Evolutionary conservation across 2,329 filamentous ascomycete species (phyloP).

Genomic region (Rhinocladiella similis): DNA sequence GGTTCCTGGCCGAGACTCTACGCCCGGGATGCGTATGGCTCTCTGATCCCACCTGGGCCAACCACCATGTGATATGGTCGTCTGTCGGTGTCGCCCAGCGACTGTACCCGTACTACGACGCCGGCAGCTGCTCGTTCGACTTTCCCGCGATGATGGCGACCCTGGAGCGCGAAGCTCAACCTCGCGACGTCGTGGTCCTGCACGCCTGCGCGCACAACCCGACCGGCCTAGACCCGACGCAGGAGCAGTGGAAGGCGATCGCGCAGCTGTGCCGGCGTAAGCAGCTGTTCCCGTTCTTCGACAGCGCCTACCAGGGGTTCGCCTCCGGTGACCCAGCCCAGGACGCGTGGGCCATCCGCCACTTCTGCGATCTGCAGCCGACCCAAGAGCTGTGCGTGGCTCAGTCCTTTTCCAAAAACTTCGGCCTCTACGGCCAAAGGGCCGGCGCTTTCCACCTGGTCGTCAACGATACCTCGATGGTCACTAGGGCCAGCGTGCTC

Average conservation of each 20-base stretch:
- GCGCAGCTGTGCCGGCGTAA: slow-evolving; percentile 74
- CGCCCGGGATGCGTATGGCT: slow-evolving; percentile 73
- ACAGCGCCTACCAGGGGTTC: slow-evolving; percentile 69
- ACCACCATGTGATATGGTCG: slow-evolving; percentile 94
- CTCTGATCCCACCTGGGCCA: slow-evolving; percentile 94
- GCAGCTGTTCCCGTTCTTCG: slow-evolving; percentile 95
- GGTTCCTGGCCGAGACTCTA: slow-evolving; percentile 90
- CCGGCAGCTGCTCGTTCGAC: no score
- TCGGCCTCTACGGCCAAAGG: slow-evolving; percentile 82
- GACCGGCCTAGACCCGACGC: slow-evolving; percentile 88
- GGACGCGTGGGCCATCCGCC: no score
- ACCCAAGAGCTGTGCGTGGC: slow-evolving; percentile 58
- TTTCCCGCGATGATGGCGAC: slow-evolving; percentile 76
- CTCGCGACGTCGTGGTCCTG: slow-evolving; percentile 79
- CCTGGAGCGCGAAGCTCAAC: slow-evolving; percentile 75
- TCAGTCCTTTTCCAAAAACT: slow-evolving; percentile 63
- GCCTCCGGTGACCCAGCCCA: no score
- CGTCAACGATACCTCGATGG: no score
- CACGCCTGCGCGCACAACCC: slow-evolving; percentile 98
- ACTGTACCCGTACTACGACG: slow-evolving; percentile 71
- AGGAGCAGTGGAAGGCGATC: slow-evolving; percentile 90
- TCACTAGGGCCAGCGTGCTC: no score
- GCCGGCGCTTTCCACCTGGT: not conserved
- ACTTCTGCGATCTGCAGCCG: no score
- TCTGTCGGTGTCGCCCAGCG: slow-evolving; percentile 75